Evolutionary conservation across 306 rosid genomes (phyloP), one percentile per base, ranked within the genome.

Genomic region (Rosa multiflora): DNA sequence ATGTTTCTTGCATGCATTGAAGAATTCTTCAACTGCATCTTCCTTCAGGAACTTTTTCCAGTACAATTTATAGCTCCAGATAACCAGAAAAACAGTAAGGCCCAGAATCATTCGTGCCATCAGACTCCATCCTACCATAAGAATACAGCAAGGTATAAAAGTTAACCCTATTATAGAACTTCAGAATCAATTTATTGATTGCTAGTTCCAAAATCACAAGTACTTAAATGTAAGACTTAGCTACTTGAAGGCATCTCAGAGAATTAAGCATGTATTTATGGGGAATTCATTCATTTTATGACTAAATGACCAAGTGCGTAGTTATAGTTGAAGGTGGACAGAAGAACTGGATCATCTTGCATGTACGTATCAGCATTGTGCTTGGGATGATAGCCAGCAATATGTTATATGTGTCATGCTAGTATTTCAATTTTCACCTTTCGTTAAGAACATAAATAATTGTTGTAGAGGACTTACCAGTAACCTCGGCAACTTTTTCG

Each of bases 61-160:
- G 0, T 29, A 29, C 29, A 29, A 29, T 29, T 29, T 29, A 1
- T 29, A 29, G 29, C 29, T 29, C 29, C 29, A 29, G 67, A 73
- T 18, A 39, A 26, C 39, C 67, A 55, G 0, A 29, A 73, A 39
- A 55, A 73, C 20, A 40, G n/a, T 0, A n/a, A 37, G 0, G 2
- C 67, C 49, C 11, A 73, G 67, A 10, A 12, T 55, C 77, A 55
- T 73, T 55, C 77, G 77, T 42, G 39, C 77, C 76, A 20, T 73
- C 47, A 73, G 35, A 53, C 42, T 51, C 13, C 8, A 20, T 40
- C 15, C 77, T 74, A 40, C 67, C 67, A 56, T 39, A 55, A 39
- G 77, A 39, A 55, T 18, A 74, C 35, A 73, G 26, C 5, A 10
- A 40, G 12, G 35, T 35, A 5, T 37, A 1, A 56, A 7, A 23